These are phyloP conservation scores for Talaromyces sp. DNA, from an alignment of 2,329 filamentous ascomycete genomes.

Conservation along the genomic window DNA sequence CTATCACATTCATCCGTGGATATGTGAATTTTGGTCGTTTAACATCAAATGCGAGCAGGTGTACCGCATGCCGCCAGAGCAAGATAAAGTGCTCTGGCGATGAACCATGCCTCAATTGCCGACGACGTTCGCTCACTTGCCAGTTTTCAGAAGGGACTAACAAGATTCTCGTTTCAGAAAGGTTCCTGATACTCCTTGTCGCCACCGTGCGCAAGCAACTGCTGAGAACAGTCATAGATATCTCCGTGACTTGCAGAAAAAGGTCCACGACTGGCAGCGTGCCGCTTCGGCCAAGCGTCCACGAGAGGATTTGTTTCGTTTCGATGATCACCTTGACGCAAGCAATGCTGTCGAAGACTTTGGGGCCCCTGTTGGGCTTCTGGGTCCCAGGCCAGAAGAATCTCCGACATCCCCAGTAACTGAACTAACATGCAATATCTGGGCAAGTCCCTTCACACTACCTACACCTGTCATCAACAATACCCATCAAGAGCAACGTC, in stretches of 20 bases:
- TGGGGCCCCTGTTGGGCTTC: neutral
- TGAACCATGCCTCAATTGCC: slow-evolving; percentile 29
- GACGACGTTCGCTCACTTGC: slow-evolving; percentile 5
- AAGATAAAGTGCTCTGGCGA: slow-evolving; percentile 41
- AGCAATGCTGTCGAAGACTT: neutral
- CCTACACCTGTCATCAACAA: slow-evolving; percentile 15
- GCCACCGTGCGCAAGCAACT: neutral
- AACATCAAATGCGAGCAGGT: slow-evolving; percentile 10
- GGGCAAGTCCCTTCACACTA: slow-evolving; percentile 18
- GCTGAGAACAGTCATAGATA: neutral
- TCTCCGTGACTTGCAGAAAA: neutral
- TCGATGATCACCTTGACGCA: neutral
- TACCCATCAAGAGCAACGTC: slow-evolving; percentile 11
- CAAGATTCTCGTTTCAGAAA: neutral
- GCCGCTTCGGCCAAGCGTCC: neutral
- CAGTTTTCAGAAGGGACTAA: neutral
- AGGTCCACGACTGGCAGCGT: neutral
- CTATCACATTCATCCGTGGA: neutral
- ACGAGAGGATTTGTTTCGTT: neutral
- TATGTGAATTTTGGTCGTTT: neutral
- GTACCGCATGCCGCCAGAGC: slow-evolving; percentile 31
- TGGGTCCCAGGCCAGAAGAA: neutral
- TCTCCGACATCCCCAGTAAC: neutral
- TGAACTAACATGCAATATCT: slow-evolving; percentile 13
- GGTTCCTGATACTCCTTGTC: neutral